Percentiles rank a stretch among this genome's conserved stretches.
These are phyloP conservation scores for Pythium apleroticum DNA, from an alignment of 352 stramenopile species.

Conservation along the genomic window DNA sequence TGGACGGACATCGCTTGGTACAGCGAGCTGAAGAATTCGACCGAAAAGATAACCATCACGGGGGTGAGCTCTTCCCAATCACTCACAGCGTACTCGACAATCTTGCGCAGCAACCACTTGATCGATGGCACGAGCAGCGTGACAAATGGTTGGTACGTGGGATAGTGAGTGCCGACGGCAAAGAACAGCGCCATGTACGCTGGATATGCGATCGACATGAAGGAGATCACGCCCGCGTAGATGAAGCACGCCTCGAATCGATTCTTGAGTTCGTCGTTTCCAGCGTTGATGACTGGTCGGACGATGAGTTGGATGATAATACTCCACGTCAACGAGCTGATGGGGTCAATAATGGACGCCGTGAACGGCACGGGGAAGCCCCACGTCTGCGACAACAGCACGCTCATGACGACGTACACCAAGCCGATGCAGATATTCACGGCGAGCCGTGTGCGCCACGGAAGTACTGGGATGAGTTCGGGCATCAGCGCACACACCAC, in stretches of 20 bases:
- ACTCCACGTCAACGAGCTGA: neutral
- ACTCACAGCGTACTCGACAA: neutral
- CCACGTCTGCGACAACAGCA: neutral
- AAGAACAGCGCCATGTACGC: neutral
- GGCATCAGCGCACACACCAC: neutral
- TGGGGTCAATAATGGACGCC: neutral
- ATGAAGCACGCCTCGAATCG: neutral
- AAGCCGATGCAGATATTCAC: neutral
- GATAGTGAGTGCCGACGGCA: neutral
- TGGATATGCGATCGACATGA: slow-evolving; percentile 4
- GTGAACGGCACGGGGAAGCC: slow-evolving; percentile 13
- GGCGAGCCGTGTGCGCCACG: neutral
- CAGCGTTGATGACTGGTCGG: neutral
- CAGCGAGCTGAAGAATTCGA: slow-evolving; percentile 36
- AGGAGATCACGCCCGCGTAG: neutral
- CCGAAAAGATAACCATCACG: slow-evolving; percentile 29
- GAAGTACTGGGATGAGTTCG: neutral
- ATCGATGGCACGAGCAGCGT: neutral
- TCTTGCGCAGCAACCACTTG: neutral
- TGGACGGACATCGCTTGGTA: slow-evolving; percentile 35
- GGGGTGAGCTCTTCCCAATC: slow-evolving; percentile 32
- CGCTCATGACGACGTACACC: neutral
- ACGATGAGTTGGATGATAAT: neutral
- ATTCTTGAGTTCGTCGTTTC: no score
- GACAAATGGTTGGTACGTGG: neutral